Percentiles rank a stretch among this genome's conserved stretches.
phyloP scores from a whole-genome alignment of 2,329 filamentous ascomycete species.

The Trichoderma semiorbis region DNA sequence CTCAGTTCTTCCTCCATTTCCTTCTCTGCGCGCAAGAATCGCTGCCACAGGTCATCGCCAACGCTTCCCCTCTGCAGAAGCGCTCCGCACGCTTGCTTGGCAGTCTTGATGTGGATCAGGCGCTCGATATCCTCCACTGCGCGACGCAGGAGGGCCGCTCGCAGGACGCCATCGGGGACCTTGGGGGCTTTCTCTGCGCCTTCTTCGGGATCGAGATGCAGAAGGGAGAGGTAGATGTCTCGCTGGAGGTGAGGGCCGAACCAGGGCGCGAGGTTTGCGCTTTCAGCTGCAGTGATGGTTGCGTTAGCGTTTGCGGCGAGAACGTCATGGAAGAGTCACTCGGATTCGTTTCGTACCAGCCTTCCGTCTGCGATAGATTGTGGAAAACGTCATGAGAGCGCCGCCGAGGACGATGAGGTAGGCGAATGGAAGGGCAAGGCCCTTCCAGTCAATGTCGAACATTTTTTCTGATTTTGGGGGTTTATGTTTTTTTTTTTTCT shows the following conservation, averaged over 20 bases:
- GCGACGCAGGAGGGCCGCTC: conserved; percentile 82
- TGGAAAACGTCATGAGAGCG: conserved; percentile 87
- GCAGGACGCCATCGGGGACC: conserved; percentile 79
- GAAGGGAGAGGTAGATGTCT: conserved; percentile 89
- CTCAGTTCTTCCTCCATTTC: conserved; percentile 95
- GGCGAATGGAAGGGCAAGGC: conserved; percentile 80
- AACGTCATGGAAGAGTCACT: background rate
- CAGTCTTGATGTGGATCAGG: conserved; percentile 81
- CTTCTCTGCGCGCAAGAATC: conserved; percentile 87
- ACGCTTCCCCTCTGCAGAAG: conserved; percentile 88
- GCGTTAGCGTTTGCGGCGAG: conserved; percentile 4
- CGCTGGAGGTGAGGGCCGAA: conserved; percentile 87
- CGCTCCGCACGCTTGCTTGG: conserved; percentile 81
- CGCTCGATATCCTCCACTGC: conserved; percentile 91
- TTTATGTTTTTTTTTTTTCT: background rate
- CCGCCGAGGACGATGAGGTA: conserved; percentile 86
- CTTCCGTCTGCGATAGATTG: conserved; percentile 89
- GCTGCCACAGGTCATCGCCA: conserved; percentile 92
- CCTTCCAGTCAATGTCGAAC: conserved; percentile 70
- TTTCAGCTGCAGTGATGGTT: conserved; percentile 54
- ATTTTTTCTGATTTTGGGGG: conserved; percentile 31
- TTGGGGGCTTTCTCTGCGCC: conserved; percentile 61
- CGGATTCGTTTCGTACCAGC: conserved; percentile 51
- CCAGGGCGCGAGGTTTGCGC: conserved; percentile 87
- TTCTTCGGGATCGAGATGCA: conserved; percentile 68